Percentiles rank a stretch among this genome's conserved stretches.
These are phyloP conservation scores for Geosmithia morbida DNA, from an alignment of 2,329 filamentous ascomycete genomes.

Conservation along the genomic window DNA sequence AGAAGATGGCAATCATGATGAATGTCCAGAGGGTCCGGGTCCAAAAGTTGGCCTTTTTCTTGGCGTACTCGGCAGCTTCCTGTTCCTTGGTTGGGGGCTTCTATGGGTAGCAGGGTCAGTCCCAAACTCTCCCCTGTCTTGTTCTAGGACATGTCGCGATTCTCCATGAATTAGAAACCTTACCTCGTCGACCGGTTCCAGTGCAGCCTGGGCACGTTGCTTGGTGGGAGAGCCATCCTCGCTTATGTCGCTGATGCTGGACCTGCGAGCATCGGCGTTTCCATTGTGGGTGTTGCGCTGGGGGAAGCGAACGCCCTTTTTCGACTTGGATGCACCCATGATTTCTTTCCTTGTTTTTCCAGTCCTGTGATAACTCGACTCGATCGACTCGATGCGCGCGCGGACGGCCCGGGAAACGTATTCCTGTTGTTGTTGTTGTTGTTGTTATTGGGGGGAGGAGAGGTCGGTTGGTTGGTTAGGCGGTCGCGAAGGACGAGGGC, in stretches of 20 bases:
- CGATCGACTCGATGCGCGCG: no score
- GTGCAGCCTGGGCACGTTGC: slow-evolving; percentile 11
- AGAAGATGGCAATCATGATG: slow-evolving; percentile 92
- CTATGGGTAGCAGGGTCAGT: slow-evolving; percentile 11
- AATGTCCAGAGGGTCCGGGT: slow-evolving; percentile 96
- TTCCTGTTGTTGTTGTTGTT: not conserved
- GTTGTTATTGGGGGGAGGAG: not conserved
- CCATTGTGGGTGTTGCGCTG: slow-evolving; percentile 33
- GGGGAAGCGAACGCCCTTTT: slow-evolving; percentile 41
- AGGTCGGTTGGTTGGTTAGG: no score
- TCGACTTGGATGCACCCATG: slow-evolving; percentile 19
- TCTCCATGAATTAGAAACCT: no score
- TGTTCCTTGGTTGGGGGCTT: slow-evolving; percentile 26
- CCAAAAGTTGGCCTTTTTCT: slow-evolving; percentile 97
- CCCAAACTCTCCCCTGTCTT: not conserved
- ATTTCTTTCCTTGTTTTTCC: no score
- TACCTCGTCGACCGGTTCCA: slow-evolving; percentile 21
- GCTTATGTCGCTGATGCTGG: slow-evolving; percentile 58
- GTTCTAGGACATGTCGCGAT: no score
- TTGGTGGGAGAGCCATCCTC: slow-evolving; percentile 29
- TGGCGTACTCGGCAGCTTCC: slow-evolving; percentile 63
- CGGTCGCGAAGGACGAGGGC: not conserved
- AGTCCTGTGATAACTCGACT: no score
- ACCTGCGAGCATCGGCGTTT: slow-evolving; percentile 41
- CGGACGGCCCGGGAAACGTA: not conserved